Evolutionary conservation across 768 basidiomycete species (phyloP), one percentile per base, ranked within the genome.

Genomic region (Mycena indigotica): DNA sequence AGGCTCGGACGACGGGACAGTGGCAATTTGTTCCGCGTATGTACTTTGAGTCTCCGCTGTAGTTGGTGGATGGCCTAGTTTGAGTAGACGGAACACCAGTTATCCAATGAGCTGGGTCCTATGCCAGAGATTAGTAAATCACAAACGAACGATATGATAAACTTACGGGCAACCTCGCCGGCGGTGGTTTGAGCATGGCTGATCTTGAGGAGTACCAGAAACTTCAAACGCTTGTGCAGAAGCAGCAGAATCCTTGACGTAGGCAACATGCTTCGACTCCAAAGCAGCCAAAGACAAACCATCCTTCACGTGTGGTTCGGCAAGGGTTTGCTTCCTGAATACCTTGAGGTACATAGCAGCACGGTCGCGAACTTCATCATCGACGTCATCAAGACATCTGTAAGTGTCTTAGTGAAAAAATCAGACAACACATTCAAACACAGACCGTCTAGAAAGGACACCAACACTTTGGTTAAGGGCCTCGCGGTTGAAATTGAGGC

Each of bases 341-440:
- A 90, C 83, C 72, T 84, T 89, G 60, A 98, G 82, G 72, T 97
- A 98, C 74, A 99, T 81, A 8, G 97, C 92, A 4, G 97, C 97
- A 50, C 97, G 90, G 73, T 99, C 97, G 41, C 97, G 87, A 52
- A 99, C 97, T 78, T 99, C 97, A 67, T 99, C 97, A 59, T 99
- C 97, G 21, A 98, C 93, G 71, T 99, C 97, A 69, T 98, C 96
- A 65, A 99, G 77, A 70, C 97, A 98, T 61, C 95, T 95, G 60
- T 29, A 38, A 21, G n/a, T 52, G 10, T 53, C 23, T 21, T 35
- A 67, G 10, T 58, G 60, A 26, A 24, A 4, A 28, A 58, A 23
- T 15, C 26, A 28, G 39, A 58, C 15, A 49, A n/a, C n/a, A n/a
- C n/a, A n/a, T n/a, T n/a, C 32, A 51, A 38, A 5, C 28, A 76